Percentiles rank a stretch among this genome's conserved stretches.
phyloP scores from a whole-genome alignment of 1,284 basidiomycete species.

The Puccinia hordei region DNA sequence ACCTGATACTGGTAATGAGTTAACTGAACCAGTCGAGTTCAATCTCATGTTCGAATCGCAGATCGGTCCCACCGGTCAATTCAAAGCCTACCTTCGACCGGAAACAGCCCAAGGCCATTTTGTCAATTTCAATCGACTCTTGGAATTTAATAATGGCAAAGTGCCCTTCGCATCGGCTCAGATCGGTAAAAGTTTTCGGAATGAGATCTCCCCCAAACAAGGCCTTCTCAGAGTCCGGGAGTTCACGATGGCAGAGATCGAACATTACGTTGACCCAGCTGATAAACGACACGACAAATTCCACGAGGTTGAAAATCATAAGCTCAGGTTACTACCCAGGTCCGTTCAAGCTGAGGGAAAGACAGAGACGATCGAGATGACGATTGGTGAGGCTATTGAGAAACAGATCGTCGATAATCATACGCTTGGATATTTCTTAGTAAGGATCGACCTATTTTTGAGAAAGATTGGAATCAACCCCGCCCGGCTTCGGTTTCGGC shows the following conservation, averaged over 20 bases:
- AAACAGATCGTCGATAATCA: constrained; percentile 87
- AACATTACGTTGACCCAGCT: constrained; percentile 94
- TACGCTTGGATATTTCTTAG: constrained; percentile 96
- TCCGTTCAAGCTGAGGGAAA: constrained; percentile 77
- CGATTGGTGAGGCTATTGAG: constrained; percentile 84
- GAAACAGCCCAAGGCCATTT: constrained; percentile 99
- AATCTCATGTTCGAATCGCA: constrained; percentile 98
- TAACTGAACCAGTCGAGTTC: constrained; percentile 90
- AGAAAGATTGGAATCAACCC: constrained; percentile 89
- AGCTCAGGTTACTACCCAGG: constrained; percentile 77
- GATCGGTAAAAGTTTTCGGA: constrained; percentile 94
- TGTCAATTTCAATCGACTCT: constrained; percentile 93
- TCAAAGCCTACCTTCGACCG: constrained; percentile 93
- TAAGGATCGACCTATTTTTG: constrained; percentile 86
- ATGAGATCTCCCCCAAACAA: constrained; percentile 95
- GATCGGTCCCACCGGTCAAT: constrained; percentile 96
- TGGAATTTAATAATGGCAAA: constrained; percentile 96
- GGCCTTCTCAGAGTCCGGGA: constrained; percentile 93
- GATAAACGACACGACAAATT: constrained; percentile 89
- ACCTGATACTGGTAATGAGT: constrained; percentile 88
- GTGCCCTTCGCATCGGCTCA: constrained; percentile 97
- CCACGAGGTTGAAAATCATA: constrained; percentile 74
- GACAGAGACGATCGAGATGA: constrained; percentile 70
- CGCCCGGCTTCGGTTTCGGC: constrained; percentile 82
- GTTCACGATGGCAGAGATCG: constrained; percentile 99